Conservation (phyloP, 768 basidiomycete species). For the Gloeostereum incarnatum region DNA sequence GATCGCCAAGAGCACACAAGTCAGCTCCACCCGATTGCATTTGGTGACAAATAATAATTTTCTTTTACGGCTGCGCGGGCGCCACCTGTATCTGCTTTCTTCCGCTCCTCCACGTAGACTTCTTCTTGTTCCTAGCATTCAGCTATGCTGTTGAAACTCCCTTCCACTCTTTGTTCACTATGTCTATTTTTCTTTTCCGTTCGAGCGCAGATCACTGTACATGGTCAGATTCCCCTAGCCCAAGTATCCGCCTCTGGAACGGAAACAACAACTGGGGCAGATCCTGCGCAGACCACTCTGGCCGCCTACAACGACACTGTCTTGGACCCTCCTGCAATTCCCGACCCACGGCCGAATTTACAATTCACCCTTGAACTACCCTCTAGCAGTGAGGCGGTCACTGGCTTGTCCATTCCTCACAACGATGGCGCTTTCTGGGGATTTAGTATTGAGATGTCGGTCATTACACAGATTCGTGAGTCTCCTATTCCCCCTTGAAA, state of each 20-base stretch:
- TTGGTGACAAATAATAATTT: too few species aligned
- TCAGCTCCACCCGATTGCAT: too few species aligned
- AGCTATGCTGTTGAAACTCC: too few species aligned
- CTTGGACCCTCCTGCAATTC: slow-evolving; percentile 40
- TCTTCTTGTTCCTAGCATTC: too few species aligned
- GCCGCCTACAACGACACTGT: slow-evolving; percentile 45
- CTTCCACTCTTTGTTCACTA: too few species aligned
- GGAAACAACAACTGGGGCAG: background rate
- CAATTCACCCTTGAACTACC: slow-evolving; percentile 35
- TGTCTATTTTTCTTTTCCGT: too few species aligned
- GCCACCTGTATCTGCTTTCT: too few species aligned
- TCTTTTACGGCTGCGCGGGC: too few species aligned
- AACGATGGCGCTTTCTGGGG: slow-evolving; percentile 60
- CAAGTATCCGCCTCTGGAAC: background rate
- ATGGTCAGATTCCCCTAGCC: background rate
- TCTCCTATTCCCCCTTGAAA: slow-evolving; percentile 11
- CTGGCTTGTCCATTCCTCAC: slow-evolving; percentile 29
- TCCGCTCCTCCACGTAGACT: too few species aligned
- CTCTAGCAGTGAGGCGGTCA: slow-evolving; percentile 11
- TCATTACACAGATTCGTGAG: slow-evolving; percentile 56
- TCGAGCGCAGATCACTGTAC: too few species aligned
- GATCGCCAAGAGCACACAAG: too few species aligned
- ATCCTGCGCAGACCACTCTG: slow-evolving; percentile 18
- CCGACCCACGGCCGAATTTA: slow-evolving; percentile 28
- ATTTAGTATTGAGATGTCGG: slow-evolving; percentile 72